phyloP scores from a whole-genome alignment of 2,329 filamentous ascomycete species.

The Pseudogymnoascus sp. region DNA sequence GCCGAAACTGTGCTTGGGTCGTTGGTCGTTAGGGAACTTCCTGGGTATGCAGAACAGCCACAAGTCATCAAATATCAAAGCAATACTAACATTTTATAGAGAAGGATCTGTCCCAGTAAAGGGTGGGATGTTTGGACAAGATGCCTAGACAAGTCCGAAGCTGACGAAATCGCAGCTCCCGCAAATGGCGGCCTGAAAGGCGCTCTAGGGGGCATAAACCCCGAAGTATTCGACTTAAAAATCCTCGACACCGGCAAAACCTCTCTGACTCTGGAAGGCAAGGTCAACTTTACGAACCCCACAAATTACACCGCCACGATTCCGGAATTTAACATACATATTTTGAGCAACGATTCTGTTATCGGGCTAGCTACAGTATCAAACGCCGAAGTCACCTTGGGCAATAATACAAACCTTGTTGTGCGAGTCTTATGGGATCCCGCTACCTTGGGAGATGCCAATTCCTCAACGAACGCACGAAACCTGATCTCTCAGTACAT shows the following conservation, averaged over 20 bases:
- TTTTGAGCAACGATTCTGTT: slow-evolving; percentile 64
- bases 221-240: slow-evolving; percentile 61
- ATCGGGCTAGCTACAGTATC: slow-evolving; percentile 67
- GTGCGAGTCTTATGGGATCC: slow-evolving; percentile 72
- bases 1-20: slow-evolving; percentile 74
- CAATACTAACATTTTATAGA: neutral
- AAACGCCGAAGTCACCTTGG: slow-evolving; percentile 55
- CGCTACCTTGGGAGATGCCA: slow-evolving; percentile 48
- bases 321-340: slow-evolving; percentile 70
- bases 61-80: neutral
- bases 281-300: slow-evolving; percentile 81
- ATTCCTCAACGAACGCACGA: slow-evolving; percentile 54
- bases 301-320: slow-evolving; percentile 75
- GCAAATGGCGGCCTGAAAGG: slow-evolving; percentile 36
- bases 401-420: slow-evolving; percentile 62
- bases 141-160: slow-evolving; percentile 23
- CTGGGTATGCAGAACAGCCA: slow-evolving; percentile 38
- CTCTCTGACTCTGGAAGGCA: slow-evolving; percentile 62
- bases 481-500: slow-evolving; percentile 78
- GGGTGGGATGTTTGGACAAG: slow-evolving; percentile 56
- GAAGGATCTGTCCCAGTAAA: slow-evolving; percentile 84
- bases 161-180: slow-evolving; percentile 43
- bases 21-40: slow-evolving; percentile 74
- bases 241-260: slow-evolving; percentile 65
- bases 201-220: slow-evolving; percentile 40